Conservation (phyloP, 2,329 filamentous ascomycete species). For the Dactylellina drechsleri region DNA sequence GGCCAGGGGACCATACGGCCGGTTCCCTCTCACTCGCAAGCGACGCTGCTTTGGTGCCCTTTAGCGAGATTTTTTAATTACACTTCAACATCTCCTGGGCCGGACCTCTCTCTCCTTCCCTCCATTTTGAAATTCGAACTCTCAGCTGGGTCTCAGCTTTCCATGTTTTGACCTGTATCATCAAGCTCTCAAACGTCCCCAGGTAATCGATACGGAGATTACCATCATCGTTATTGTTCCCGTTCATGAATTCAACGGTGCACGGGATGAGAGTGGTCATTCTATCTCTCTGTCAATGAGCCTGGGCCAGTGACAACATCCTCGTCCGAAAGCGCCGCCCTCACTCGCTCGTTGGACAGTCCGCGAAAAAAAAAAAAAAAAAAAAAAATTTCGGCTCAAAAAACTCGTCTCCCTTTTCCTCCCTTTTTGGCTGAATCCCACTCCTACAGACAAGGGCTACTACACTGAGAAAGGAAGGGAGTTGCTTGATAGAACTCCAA, state of each 20-base stretch:
- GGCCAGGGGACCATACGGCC: too few species aligned
- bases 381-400: too few species aligned
- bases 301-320: too few species aligned
- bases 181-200: neutral
- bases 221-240: too few species aligned
- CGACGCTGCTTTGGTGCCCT: constrained; percentile 14
- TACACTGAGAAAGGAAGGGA: too few species aligned
- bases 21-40: constrained; percentile 7
- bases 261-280: too few species aligned
- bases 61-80: neutral
- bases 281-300: too few species aligned
- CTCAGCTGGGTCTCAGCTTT: constrained; percentile 8
- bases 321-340: constrained; percentile 21
- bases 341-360: too few species aligned
- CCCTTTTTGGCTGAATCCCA: constrained; percentile 44
- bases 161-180: neutral
- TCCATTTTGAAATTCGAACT: constrained; percentile 4
- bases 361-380: too few species aligned
- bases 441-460: neutral
- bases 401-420: constrained; percentile 7
- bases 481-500: too few species aligned
- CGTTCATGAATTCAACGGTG: too few species aligned
- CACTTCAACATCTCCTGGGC: neutral
- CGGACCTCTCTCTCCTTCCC: neutral
- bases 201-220: too few species aligned